phyloP scores from a whole-genome alignment of 371 early-diverging fungal species.

The Apophysomyces trapeziformis region DNA sequence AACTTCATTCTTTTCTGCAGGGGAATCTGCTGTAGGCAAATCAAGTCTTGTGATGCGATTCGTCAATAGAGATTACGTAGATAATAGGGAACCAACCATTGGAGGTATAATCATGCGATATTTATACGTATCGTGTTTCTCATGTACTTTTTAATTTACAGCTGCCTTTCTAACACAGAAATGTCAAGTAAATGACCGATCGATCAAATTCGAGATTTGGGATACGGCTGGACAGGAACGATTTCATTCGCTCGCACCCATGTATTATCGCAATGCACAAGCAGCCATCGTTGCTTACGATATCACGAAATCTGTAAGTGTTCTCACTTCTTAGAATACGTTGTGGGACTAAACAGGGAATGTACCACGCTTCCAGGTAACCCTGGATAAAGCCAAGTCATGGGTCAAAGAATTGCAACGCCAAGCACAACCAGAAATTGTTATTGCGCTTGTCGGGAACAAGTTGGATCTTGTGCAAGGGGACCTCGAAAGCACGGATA shows the following conservation, averaged over 20 bases:
- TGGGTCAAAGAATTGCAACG: slow-evolving; percentile 99
- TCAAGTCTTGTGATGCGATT: slow-evolving; percentile 86
- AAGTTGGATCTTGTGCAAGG: slow-evolving; percentile 82
- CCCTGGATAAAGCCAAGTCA: slow-evolving; percentile 95
- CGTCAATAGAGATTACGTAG: slow-evolving; percentile 92
- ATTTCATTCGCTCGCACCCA: slow-evolving; percentile 93
- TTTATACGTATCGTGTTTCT: too few relatives aligned
- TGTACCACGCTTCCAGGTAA: slow-evolving; percentile 57
- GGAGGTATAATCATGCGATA: slow-evolving; percentile 63
- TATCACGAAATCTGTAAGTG: slow-evolving; percentile 76
- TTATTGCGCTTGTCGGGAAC: slow-evolving; percentile 98
- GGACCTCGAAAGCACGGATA: slow-evolving; percentile 40
- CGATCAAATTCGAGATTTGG: slow-evolving; percentile 90
- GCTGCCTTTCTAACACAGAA: slow-evolving; percentile 86
- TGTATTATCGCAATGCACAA: slow-evolving; percentile 98
- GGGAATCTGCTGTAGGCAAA: slow-evolving; percentile 89
- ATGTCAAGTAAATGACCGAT: slow-evolving; percentile 65
- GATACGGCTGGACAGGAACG: slow-evolving; percentile 95
- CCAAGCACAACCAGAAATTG: slow-evolving; percentile 94
- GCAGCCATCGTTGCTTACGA: slow-evolving; percentile 98
- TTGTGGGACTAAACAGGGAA: not conserved
- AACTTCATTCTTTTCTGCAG: slow-evolving; percentile 36
- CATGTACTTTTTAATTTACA: slow-evolving; percentile 18
- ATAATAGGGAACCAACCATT: slow-evolving; percentile 97
- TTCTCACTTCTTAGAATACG: not conserved